Evolutionary conservation across 805 yeast genomes (phyloP).

Genomic region (Nakazawaea anatomiae): DNA sequence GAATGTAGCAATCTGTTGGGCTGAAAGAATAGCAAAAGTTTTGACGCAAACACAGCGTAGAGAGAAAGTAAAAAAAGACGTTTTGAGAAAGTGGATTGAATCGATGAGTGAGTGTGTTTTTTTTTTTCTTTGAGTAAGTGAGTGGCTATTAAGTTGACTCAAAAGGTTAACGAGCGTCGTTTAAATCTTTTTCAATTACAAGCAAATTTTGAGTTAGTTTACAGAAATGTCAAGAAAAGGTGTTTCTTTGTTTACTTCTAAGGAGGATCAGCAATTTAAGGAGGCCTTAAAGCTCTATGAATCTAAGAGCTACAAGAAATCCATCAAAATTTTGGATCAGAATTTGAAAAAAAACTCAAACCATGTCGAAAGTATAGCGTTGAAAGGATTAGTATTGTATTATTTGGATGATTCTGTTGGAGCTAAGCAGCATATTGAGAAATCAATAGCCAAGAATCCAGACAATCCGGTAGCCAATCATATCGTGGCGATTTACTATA

Average conservation of each 20-base stretch:
- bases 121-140: too few species aligned
- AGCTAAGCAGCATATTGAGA: constrained; percentile 53
- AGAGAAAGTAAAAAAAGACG: neutral
- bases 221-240: constrained; percentile 2
- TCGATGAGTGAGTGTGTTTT: too few species aligned
- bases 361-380: constrained; percentile 76
- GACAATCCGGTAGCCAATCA: constrained; percentile 71
- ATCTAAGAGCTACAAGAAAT: constrained; percentile 78
- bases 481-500: constrained; percentile 77
- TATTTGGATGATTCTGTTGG: constrained; percentile 55
- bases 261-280: constrained; percentile 72
- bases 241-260: constrained; percentile 22
- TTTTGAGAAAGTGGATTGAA: too few species aligned
- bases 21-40: neutral
- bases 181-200: too few species aligned
- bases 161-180: too few species aligned
- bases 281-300: constrained; percentile 84
- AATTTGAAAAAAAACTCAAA: constrained; percentile 69
- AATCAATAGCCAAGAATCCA: constrained; percentile 48
- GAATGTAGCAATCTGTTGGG: neutral
- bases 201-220: neutral
- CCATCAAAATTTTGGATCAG: constrained; percentile 69
- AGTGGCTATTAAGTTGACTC: too few species aligned
- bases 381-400: constrained; percentile 71
- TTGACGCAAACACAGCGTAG: neutral